Base-by-base conservation (phyloP, 75 land plant species). In the Sequoiadendron giganteum region DNA sequence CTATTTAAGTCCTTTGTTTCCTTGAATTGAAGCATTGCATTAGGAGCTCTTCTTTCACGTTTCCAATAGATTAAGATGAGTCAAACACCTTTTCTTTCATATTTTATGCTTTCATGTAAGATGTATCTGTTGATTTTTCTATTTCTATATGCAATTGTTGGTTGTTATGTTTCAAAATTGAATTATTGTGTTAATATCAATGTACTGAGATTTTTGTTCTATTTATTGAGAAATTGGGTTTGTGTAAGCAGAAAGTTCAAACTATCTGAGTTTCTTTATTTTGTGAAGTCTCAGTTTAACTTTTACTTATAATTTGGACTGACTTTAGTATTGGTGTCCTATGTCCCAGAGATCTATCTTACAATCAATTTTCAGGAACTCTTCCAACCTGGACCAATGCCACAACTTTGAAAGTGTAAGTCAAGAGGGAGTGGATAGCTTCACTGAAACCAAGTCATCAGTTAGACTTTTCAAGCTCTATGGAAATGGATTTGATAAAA, bases 281-380 rank as follows among this genome's bases (percentile, higher is more conserved):
- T 49, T 5, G 1, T 42, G 83, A 16, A 43, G 47, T 82, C 52
- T 45, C 47, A 3, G 3, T 45, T 28, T 82, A 2, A 52, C 11
- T 25, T 49, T 52, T 52, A 52, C 55, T 25, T 43, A 1, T 10
- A 82, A 10, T 10, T 8, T 10, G 47, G 13, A 25, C 84, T 82
- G 10, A 79, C 9, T 79, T 6, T 28, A 82, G 30, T 47, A 47
- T n/a, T 45, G 48, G 28, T 47, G 15, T 47, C 52, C 34, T 43
- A 10, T 82, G 47, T 47, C 30, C 13, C 84, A 82, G 84, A 43
- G 84, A 82, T 82, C 84, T 82, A 45, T 82, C 84, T 82, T 82
- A 82, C 84, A 82, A 82, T 42, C 84, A 10, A 10, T 82, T 82
- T 82, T 45, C 84, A 82, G 84, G 84, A 82, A 48, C 84, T 82